Evolutionary conservation across 352 stramenopile species (phyloP).

Genomic region (Pythium sp.): DNA sequence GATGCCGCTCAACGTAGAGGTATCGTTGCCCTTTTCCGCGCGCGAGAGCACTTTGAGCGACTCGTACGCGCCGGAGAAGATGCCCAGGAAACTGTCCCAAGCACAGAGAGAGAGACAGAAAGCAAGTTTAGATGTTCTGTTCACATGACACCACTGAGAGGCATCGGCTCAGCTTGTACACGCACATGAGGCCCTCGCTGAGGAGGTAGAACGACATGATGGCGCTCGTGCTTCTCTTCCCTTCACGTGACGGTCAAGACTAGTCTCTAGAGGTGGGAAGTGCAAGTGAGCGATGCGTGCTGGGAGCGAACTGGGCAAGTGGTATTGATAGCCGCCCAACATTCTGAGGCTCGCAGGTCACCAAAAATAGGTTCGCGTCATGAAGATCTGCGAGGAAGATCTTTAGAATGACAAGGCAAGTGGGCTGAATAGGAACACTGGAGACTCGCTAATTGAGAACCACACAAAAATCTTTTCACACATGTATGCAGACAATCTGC

Average conservation of each 20-base stretch:
- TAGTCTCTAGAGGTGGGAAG: too few relatives aligned
- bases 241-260: not conserved
- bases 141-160: not conserved
- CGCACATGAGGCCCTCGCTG: constrained; percentile 66
- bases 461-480: not conserved
- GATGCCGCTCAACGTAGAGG: constrained; percentile 38
- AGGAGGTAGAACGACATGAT: constrained; percentile 71
- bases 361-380: not conserved
- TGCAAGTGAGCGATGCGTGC: not conserved
- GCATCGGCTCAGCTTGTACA: constrained; percentile 6
- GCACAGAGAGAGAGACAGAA: too few relatives aligned
- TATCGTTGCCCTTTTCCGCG: constrained; percentile 54
- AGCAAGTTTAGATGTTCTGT: too few relatives aligned
- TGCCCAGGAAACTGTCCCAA: constrained; percentile 40
- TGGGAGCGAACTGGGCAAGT: not conserved
- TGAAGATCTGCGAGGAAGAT: not conserved
- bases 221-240: not conserved
- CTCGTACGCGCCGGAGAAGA: constrained; percentile 63
- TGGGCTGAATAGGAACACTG: too few relatives aligned
- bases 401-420: not conserved
- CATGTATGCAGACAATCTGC: not conserved
- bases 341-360: not conserved
- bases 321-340: not conserved
- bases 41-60: constrained; percentile 69
- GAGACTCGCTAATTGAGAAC: too few relatives aligned